These are phyloP conservation scores for Herpetospermum pedunculosum DNA, from an alignment of 306 rosid species.

Conservation along the genomic window DNA sequence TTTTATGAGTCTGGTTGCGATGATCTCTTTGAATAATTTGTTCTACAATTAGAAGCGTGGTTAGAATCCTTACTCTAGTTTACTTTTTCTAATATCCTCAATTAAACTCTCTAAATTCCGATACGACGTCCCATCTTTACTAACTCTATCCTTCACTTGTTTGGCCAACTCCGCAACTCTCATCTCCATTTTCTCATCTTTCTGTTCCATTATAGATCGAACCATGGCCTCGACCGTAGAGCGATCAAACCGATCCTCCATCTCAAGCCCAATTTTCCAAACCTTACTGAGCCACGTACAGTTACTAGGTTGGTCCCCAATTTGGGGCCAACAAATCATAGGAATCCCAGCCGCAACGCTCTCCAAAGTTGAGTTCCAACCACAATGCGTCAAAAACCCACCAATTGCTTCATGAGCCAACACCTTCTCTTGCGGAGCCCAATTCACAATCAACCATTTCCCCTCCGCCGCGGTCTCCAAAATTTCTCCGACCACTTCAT, in stretches of 20 bases:
- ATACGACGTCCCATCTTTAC: constrained; percentile 14
- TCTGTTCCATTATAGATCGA: constrained; percentile 7
- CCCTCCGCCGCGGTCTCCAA: constrained; percentile 15
- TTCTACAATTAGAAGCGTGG: too few species aligned
- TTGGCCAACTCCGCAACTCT: neutral
- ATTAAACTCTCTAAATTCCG: neutral
- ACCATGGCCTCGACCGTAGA: constrained; percentile 8
- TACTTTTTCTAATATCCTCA: neutral
- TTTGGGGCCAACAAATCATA: constrained; percentile 19
- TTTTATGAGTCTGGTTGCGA: too few species aligned
- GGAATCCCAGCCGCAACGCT: constrained; percentile 16
- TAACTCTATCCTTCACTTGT: constrained; percentile 3
- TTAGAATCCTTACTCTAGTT: neutral
- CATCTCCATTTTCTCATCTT: constrained; percentile 8
- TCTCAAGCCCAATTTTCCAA: constrained; percentile 25
- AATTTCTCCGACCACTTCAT: neutral
- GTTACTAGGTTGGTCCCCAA: constrained; percentile 17
- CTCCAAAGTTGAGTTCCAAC: constrained; percentile 27
- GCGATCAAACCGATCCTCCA: constrained; percentile 17
- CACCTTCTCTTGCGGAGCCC: constrained; percentile 54
- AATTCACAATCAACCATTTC: constrained; percentile 23
- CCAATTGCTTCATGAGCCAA: constrained; percentile 31
- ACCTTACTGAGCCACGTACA: constrained; percentile 12
- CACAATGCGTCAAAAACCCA: constrained; percentile 42
- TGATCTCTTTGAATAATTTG: too few species aligned